phyloP scores from a whole-genome alignment of 2,329 filamentous ascomycete genomes.

The Cladosporium velox region DNA sequence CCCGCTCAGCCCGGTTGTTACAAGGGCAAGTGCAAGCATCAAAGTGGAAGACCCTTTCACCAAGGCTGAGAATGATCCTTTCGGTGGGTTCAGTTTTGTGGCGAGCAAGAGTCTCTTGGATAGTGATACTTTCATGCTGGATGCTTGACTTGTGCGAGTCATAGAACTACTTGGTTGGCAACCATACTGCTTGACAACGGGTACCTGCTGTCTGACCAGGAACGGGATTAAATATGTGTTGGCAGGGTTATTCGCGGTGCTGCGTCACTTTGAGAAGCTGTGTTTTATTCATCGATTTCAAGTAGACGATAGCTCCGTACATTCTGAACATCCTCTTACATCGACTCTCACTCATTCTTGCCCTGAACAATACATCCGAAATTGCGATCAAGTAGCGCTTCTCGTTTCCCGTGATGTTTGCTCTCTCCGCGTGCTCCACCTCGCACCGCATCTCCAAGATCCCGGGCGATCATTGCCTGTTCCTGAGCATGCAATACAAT shows the following conservation, averaged over 20 bases:
- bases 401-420: not conserved
- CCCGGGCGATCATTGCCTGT: constrained; percentile 12
- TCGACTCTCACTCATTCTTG: not conserved
- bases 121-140: constrained; percentile 38
- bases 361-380: not conserved
- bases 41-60: constrained; percentile 23
- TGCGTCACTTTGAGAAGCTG: not conserved
- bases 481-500: constrained; percentile 10
- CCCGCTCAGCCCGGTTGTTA: constrained; percentile 71
- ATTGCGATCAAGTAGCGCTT: not conserved
- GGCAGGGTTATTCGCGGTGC: not conserved
- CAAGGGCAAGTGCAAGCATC: constrained; percentile 24
- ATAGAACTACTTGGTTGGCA: not conserved
- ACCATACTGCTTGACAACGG: not conserved
- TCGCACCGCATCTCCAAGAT: not conserved
- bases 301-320: not conserved
- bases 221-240: not conserved
- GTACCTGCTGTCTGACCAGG: not conserved
- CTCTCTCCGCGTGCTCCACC: not conserved
- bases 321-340: not conserved
- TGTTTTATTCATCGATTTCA: not conserved
- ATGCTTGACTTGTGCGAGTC: constrained; percentile 30
- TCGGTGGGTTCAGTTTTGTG: constrained; percentile 57
- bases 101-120: constrained; percentile 54
- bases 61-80: constrained; percentile 46